A percentile compares a stretch with the other conserved stretches of the same genome.
Evolutionary conservation across 768 basidiomycete species (phyloP).

Genomic region (Naganishia friedmannii): DNA sequence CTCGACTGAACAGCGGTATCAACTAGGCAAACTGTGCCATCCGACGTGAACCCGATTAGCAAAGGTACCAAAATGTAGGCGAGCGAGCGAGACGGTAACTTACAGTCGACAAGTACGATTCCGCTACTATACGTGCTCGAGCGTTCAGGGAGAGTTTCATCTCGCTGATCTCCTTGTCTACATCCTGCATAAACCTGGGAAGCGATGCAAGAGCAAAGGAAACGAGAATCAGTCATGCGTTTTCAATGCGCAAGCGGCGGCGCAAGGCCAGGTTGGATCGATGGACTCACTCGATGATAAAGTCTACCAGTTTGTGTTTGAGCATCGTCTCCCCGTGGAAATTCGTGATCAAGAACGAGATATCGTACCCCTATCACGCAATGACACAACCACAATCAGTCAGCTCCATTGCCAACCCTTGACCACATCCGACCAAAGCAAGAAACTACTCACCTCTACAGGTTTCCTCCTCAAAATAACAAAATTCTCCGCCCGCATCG

Average conservation of each 20-base stretch:
- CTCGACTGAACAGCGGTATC: not conserved
- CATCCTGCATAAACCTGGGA: slow-evolving; percentile 80
- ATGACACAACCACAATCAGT: not conserved
- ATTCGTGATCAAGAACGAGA: slow-evolving; percentile 97
- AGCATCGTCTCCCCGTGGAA: slow-evolving; percentile 96
- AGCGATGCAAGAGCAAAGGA: too few species aligned
- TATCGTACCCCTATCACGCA: slow-evolving; percentile 80
- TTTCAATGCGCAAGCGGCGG: too few species aligned
- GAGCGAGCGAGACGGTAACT: not conserved
- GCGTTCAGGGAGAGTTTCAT: slow-evolving; percentile 98
- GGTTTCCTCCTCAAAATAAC: slow-evolving; percentile 93
- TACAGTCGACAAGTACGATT: slow-evolving; percentile 70
- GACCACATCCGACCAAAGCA: too few species aligned
- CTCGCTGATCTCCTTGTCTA: slow-evolving; percentile 98
- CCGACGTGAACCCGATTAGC: not conserved
- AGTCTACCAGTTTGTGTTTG: slow-evolving; percentile 99
- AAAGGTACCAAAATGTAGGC: not conserved
- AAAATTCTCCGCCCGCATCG: slow-evolving; percentile 96
- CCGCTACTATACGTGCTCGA: slow-evolving; percentile 92
- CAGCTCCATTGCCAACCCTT: not conserved
- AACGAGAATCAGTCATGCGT: too few species aligned
- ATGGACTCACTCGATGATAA: slow-evolving; percentile 84
- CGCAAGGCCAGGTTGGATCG: too few species aligned
- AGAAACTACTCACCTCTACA: slow-evolving; percentile 62
- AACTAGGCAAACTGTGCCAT: not conserved